These are phyloP conservation scores for Tinospora cordifolia DNA, from an alignment of 164 flowering plant genomes.

Conservation along the genomic window DNA sequence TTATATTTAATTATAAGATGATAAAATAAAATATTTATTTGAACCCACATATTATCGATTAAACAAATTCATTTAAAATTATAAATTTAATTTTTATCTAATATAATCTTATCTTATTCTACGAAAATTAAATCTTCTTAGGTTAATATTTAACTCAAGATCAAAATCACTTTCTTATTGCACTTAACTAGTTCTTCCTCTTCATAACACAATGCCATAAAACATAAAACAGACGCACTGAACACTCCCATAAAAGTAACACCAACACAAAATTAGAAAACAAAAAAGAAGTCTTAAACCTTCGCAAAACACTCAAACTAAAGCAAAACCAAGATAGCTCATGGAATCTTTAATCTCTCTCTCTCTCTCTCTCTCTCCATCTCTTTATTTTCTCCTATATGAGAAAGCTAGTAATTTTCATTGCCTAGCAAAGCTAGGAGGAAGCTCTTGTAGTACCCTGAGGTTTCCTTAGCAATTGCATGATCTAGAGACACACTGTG, in stretches of 20 bases:
- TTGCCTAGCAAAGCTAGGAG: conserved; percentile 62
- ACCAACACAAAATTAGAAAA: background rate
- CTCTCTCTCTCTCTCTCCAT: background rate
- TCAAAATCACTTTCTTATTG: too few species aligned
- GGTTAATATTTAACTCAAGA: background rate
- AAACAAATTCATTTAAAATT: too few species aligned
- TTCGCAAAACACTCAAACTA: background rate
- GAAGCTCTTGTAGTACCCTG: conserved; percentile 72
- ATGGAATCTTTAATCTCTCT: background rate
- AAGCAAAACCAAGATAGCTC: background rate
- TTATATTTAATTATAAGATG: too few species aligned
- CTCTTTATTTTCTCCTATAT: background rate
- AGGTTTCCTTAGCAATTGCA: conserved; percentile 60
- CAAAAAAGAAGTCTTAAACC: background rate
- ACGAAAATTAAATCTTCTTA: too few species aligned
- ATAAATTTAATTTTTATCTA: too few species aligned
- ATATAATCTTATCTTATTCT: too few species aligned
- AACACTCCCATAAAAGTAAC: background rate
- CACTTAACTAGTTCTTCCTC: background rate
- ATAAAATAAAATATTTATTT: too few species aligned
- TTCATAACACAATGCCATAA: background rate
- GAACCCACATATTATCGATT: too few species aligned
- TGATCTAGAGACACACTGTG: conserved; percentile 54
- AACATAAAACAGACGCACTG: background rate
- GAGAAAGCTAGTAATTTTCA: conserved; percentile 10